Evolutionary conservation across 1,284 basidiomycete genomes (phyloP).

Genomic region (Volvariella volvacea): DNA sequence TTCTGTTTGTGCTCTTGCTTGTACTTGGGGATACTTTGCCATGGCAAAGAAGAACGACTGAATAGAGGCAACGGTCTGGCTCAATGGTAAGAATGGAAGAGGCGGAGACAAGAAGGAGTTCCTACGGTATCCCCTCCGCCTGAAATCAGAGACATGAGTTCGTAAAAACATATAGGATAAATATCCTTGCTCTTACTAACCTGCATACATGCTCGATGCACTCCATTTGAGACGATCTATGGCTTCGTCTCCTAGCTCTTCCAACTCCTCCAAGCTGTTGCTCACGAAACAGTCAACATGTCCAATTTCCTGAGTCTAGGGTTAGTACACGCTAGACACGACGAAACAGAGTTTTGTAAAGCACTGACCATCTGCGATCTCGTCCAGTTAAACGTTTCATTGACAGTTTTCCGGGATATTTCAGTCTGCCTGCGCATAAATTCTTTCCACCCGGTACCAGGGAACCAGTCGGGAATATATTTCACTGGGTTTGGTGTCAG

Average conservation of each 20-base stretch:
- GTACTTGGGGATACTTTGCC: not conserved
- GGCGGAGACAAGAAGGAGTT: no score
- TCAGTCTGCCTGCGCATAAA: not conserved
- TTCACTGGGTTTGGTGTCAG: slow-evolving; percentile 18
- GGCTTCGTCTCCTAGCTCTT: no score
- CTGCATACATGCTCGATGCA: no score
- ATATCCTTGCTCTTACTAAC: not conserved
- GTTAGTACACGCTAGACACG: no score
- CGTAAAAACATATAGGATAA: not conserved
- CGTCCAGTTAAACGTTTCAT: no score
- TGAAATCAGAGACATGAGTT: not conserved
- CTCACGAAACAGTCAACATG: no score
- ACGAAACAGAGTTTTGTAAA: no score
- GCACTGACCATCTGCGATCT: no score
- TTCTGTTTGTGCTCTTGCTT: not conserved
- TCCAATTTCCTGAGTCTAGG: no score
- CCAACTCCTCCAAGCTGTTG: no score
- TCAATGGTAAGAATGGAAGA: not conserved
- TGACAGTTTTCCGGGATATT: no score
- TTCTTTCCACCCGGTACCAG: slow-evolving; percentile 20
- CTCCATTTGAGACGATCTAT: no score
- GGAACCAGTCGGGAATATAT: slow-evolving; percentile 21
- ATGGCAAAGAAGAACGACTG: slow-evolving; percentile 2
- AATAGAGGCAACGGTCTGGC: not conserved
- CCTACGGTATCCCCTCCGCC: not conserved